Percentiles rank a stretch among this genome's conserved stretches.
Conservation (phyloP, 345 rosid species). For the Murraya koenigii region DNA sequence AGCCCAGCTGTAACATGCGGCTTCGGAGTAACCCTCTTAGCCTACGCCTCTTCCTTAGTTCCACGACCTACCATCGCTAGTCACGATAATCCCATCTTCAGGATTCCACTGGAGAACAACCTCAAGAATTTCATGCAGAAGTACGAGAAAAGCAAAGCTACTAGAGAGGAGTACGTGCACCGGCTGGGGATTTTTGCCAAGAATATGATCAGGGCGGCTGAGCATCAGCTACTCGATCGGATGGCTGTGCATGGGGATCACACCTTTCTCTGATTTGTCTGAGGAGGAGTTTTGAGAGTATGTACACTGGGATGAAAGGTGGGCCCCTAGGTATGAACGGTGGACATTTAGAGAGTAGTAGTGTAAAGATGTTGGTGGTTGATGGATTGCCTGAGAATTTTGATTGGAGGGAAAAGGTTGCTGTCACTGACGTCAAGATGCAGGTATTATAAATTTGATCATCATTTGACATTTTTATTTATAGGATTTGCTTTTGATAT, state of each 20-base stretch:
- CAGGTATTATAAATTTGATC: conserved; percentile 39
- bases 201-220: conserved; percentile 68
- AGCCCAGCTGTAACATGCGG: conserved; percentile 1
- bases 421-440: conserved; percentile 79
- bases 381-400: conserved; percentile 63
- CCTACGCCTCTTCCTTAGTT: conserved; percentile 17
- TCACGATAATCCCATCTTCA: conserved; percentile 36
- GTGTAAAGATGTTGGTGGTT: conserved; percentile 20
- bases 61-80: conserved; percentile 38
- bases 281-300: conserved; percentile 71
- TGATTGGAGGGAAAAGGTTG: conserved; percentile 92
- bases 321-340: conserved; percentile 4
- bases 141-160: conserved; percentile 55
- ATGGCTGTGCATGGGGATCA: conserved; percentile 76
- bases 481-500: no score
- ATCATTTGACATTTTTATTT: background rate
- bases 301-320: conserved; percentile 52
- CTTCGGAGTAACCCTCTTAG: conserved; percentile 7
- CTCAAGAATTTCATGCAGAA: conserved; percentile 56
- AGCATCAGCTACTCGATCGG: conserved; percentile 79
- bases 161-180: conserved; percentile 62
- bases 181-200: conserved; percentile 65
- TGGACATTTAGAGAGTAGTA: background rate
- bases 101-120: conserved; percentile 44
- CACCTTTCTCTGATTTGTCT: conserved; percentile 75